Evolutionary conservation across 2,329 filamentous ascomycete genomes (phyloP), one percentile per base, ranked within the genome.

Genomic region (Capronia americana): DNA sequence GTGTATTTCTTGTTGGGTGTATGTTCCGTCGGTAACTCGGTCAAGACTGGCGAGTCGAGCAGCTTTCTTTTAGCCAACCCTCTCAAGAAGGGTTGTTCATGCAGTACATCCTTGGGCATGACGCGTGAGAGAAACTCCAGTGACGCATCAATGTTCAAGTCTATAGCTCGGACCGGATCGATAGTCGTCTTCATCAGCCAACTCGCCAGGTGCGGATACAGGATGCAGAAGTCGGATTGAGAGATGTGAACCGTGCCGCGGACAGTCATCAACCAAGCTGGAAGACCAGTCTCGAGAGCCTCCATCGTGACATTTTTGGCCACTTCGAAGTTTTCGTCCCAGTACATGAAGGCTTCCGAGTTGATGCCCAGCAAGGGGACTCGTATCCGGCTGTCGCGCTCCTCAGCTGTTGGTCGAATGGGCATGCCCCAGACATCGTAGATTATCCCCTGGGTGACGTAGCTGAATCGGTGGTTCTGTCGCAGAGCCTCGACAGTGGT

Each of bases 291-390:
- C 10, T 80, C 79, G 46, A 79, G 81, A 3, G 81, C 84, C 75
- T 90, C 87, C 26, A 83, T 77, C 74, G 87, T 85, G 17, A 90
- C 78, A 0, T 80, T 78, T 68, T 84, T 80, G 10, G 90, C 81
- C 41, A 84, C 81, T 48, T 86, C 78, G 72, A 88, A 89, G 67
- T 90, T 91, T 2, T 82, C 80, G 24, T 85, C 82, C 88, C 88
- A 90, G 76, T 90, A 88, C 81, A 89, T 89, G 77, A 90, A 90
- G 0, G 87, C 88, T 75, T 91, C 88, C 5, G 84, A 86, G 57
- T 88, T 89, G 73, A 91, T 87, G 2, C 85, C 85, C 5, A 91
- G 80, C 7, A 90, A 73, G 4, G 88, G 88, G 12, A 83, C 81
- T 44, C 79, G 78, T 53, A 85, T 82, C 17, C 80, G 79, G 63